A percentile compares a stretch with the other conserved stretches of the same genome.
These are phyloP conservation scores for Phytophthora niederhauseri DNA, from an alignment of 352 stramenopile genomes.

Conservation along the genomic window DNA sequence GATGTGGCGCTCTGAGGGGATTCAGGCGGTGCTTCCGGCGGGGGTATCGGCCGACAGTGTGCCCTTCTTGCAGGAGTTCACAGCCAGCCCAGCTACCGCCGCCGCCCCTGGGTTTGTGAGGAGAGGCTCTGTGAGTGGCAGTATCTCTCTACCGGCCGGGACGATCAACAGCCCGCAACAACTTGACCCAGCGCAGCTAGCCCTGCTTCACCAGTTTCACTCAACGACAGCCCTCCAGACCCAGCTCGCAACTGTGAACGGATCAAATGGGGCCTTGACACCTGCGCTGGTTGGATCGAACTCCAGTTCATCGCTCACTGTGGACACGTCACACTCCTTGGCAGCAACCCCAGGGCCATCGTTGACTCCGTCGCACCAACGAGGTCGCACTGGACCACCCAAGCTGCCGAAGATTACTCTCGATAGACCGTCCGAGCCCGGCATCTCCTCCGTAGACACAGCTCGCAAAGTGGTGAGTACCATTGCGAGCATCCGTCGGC, in stretches of 20 bases:
- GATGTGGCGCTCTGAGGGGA: conserved; percentile 63
- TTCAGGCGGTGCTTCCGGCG: conserved; percentile 50
- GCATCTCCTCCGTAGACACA: neutral
- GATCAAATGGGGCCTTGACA: neutral
- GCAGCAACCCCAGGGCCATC: neutral
- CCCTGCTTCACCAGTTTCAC: conserved; percentile 20
- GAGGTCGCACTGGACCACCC: neutral
- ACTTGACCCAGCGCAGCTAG: conserved; percentile 2
- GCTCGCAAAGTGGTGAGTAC: conserved; percentile 1
- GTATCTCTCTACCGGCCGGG: neutral
- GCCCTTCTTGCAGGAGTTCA: conserved; percentile 56
- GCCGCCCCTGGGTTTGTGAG: neutral
- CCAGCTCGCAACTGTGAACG: neutral
- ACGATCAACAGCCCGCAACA: conserved; percentile 1
- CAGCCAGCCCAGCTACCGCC: neutral
- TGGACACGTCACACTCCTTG: conserved; percentile 5
- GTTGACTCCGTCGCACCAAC: conserved; percentile 8
- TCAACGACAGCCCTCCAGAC: neutral
- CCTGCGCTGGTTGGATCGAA: neutral
- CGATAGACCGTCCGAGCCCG: neutral
- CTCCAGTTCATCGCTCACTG: conserved; percentile 1
- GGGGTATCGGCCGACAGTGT: conserved; percentile 38
- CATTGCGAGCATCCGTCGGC: neutral
- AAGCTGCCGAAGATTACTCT: conserved; percentile 13
- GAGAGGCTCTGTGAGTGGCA: conserved; percentile 8